Conservation (phyloP, 2,329 filamentous ascomycete species). For the Lachnellula hyalina region DNA sequence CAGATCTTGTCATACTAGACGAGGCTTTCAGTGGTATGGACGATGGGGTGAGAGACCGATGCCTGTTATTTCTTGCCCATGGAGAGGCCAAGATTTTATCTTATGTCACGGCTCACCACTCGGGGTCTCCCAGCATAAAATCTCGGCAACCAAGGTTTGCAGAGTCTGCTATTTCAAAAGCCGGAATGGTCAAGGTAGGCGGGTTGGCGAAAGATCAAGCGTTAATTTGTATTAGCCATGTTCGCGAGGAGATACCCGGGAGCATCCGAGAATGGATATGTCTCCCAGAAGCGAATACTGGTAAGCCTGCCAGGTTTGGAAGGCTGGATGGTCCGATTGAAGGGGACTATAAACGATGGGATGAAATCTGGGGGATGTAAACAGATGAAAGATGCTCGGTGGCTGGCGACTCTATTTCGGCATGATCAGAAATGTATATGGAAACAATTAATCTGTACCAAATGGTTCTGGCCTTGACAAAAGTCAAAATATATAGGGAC, state of each 20-base stretch:
- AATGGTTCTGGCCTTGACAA: background rate
- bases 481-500: background rate
- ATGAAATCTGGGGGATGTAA: constrained; percentile 54
- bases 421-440: background rate
- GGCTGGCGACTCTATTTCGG: background rate
- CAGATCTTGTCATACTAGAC: constrained; percentile 78
- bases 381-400: background rate
- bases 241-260: constrained; percentile 83
- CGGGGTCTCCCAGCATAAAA: background rate
- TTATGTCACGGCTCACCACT: constrained; percentile 4
- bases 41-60: constrained; percentile 76
- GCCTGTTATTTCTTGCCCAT: constrained; percentile 69
- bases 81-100: constrained; percentile 48
- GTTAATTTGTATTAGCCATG: constrained; percentile 86
- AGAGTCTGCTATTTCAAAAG: constrained; percentile 41
- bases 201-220: constrained; percentile 70
- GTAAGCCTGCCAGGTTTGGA: constrained; percentile 57
- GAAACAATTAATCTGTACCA: background rate
- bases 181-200: constrained; percentile 44
- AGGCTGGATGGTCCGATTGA: constrained; percentile 56
- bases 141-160: constrained; percentile 29
- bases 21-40: constrained; percentile 88
- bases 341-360: constrained; percentile 53
- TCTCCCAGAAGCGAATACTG: constrained; percentile 69
- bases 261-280: constrained; percentile 81